phyloP scores from a whole-genome alignment of 495 filamentous ascomycete genomes.

The Amniculicola lignicola region DNA sequence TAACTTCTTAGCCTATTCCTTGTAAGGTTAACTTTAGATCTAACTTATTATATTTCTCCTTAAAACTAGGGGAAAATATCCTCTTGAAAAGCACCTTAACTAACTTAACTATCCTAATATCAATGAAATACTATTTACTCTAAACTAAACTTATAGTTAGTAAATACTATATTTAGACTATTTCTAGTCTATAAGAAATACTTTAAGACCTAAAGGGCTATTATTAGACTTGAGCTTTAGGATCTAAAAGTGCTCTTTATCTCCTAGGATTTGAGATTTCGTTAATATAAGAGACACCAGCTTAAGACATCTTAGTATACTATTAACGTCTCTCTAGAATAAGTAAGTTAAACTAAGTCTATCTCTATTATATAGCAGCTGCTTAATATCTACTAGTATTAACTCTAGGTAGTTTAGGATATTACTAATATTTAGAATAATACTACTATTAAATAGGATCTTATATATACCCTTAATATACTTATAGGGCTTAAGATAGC shows the following conservation, averaged over 20 bases:
- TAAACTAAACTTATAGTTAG: slow-evolving; percentile 5
- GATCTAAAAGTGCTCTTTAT: slow-evolving; percentile 5
- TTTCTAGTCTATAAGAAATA: slow-evolving; percentile 3
- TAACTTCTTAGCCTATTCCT: too few relatives aligned
- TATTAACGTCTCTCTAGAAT: slow-evolving; percentile 6
- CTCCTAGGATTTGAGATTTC: slow-evolving; percentile 4
- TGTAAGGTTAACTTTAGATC: too few relatives aligned
- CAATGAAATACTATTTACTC: neutral
- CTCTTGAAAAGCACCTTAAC: too few relatives aligned
- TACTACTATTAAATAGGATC: slow-evolving; percentile 6
- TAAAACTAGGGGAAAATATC: too few relatives aligned
- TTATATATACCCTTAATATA: neutral
- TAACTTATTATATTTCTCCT: too few relatives aligned
- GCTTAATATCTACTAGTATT: slow-evolving; percentile 6
- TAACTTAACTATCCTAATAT: slow-evolving; percentile 2
- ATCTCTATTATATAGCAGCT: slow-evolving; percentile 5
- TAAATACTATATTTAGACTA: slow-evolving; percentile 3
- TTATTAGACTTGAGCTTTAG: slow-evolving; percentile 4
- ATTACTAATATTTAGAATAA: slow-evolving; percentile 6
- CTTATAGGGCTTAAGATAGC: slow-evolving; percentile 3
- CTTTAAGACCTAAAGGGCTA: slow-evolving; percentile 3
- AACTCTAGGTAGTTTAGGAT: slow-evolving; percentile 5
- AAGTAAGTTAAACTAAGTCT: slow-evolving; percentile 5
- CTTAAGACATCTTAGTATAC: slow-evolving; percentile 2
- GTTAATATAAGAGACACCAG: slow-evolving; percentile 2